Evolutionary conservation across 2,329 filamentous ascomycete species (phyloP).

Genomic region (Aspergillus transmontanensis): DNA sequence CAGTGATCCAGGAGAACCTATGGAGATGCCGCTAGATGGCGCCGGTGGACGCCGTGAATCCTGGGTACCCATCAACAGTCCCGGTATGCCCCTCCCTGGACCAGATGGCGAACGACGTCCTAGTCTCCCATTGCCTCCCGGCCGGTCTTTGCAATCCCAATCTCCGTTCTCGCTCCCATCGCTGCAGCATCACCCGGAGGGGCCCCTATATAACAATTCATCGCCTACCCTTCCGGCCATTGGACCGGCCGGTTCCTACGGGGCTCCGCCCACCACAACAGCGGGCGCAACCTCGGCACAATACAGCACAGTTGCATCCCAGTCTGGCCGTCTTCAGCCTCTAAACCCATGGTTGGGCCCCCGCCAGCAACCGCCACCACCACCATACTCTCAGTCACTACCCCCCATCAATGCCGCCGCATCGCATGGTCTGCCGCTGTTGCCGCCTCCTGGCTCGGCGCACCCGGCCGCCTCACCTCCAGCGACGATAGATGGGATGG

Average conservation of each 20-base stretch:
- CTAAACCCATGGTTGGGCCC: conserved; percentile 42
- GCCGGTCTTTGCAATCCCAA: conserved; percentile 35
- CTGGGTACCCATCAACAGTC: conserved; percentile 45
- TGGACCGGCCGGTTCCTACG: conserved; percentile 24
- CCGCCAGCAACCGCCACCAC: conserved; percentile 33
- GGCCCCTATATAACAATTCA: conserved; percentile 31
- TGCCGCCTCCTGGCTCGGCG: conserved; percentile 39
- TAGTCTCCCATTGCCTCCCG: conserved; percentile 41
- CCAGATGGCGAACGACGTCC: conserved; percentile 40
- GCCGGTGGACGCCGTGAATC: conserved; percentile 41
- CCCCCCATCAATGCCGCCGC: conserved; percentile 40
- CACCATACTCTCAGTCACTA: conserved; percentile 41
- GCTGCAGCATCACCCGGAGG: conserved; percentile 38
- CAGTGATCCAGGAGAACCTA: conserved; percentile 39
- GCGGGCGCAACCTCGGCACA: conserved; percentile 28
- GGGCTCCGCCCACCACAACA: conserved; percentile 20
- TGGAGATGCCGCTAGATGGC: conserved; percentile 34
- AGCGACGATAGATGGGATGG: conserved; percentile 31
- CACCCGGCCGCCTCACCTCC: conserved; percentile 34
- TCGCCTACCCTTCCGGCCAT: conserved; percentile 38
- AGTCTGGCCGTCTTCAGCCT: conserved; percentile 41
- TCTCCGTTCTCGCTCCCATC: conserved; percentile 39
- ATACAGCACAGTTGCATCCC: conserved; percentile 26
- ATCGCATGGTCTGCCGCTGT: conserved; percentile 35
- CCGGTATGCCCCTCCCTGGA: conserved; percentile 33